These are phyloP conservation scores for Talaromyces adpressus DNA, from an alignment of 495 filamentous ascomycete genomes.

Conservation along the genomic window DNA sequence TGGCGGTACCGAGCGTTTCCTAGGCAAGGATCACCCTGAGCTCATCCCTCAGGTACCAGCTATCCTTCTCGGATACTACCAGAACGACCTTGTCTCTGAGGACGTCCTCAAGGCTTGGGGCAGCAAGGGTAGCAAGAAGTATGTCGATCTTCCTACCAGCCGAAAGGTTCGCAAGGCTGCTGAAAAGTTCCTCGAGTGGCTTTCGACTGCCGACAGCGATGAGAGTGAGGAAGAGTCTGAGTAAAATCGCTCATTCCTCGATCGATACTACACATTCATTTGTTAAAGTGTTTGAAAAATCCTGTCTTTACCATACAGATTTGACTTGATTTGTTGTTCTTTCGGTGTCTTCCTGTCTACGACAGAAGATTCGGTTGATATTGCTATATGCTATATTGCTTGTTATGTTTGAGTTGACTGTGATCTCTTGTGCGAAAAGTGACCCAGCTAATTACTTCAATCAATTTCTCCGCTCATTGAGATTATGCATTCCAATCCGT, in stretches of 20 bases:
- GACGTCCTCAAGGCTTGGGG: constrained; percentile 88
- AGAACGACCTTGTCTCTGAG: constrained; percentile 80
- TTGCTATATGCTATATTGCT: neutral
- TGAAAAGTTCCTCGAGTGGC: constrained; percentile 89
- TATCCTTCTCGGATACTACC: constrained; percentile 80
- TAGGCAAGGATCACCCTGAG: constrained; percentile 74
- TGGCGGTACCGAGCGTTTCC: constrained; percentile 91
- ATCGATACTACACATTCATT: neutral
- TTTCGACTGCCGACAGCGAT: constrained; percentile 83
- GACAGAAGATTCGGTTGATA: neutral
- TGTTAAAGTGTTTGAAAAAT: neutral
- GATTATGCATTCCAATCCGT: neutral
- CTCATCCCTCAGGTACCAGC: constrained; percentile 72
- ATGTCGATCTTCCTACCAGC: constrained; percentile 81
- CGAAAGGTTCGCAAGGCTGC: constrained; percentile 95
- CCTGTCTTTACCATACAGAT: neutral
- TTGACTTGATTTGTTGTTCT: neutral
- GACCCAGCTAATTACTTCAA: neutral
- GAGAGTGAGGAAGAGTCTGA: constrained; percentile 60
- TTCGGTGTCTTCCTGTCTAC: neutral
- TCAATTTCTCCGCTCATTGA: constrained; percentile 2
- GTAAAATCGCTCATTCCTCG: constrained; percentile 13
- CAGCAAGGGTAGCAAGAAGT: constrained; percentile 92
- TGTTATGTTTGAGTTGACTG: neutral
- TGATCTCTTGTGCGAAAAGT: neutral